Conservation (phyloP, 2,329 filamentous ascomycete species). For the Graphilbum sp. region DNA sequence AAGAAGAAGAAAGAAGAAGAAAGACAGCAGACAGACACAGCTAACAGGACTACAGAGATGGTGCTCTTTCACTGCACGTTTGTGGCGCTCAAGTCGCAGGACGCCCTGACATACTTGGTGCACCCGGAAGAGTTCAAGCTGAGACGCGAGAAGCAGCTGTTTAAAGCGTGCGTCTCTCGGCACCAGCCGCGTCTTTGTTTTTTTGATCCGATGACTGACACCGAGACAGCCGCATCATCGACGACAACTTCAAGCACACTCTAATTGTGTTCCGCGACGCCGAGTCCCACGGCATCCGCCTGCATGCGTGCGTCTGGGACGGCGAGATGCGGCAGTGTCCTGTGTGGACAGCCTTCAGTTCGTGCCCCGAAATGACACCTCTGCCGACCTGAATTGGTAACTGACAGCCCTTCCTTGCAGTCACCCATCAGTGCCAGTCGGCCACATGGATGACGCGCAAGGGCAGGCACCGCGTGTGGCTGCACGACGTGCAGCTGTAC, state of each 20-base stretch:
- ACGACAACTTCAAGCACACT: constrained; percentile 36
- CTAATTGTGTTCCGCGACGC: constrained; percentile 37
- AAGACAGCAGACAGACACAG: no score
- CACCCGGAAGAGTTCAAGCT: constrained; percentile 28
- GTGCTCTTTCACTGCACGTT: constrained; percentile 44
- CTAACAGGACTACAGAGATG: no score
- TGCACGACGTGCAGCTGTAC: constrained; percentile 39
- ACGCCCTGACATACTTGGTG: constrained; percentile 25
- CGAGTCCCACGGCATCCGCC: constrained; percentile 29
- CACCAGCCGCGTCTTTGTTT: background rate
- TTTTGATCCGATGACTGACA: background rate
- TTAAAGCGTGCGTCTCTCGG: constrained; percentile 33
- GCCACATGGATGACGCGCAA: constrained; percentile 34
- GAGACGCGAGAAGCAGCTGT: constrained; percentile 31
- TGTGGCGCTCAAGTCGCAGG: constrained; percentile 36
- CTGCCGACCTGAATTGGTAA: background rate
- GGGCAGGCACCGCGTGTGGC: constrained; percentile 28
- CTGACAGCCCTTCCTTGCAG: constrained; percentile 16
- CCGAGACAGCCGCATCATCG: constrained; percentile 31
- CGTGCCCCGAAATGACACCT: constrained; percentile 9
- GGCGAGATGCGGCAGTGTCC: constrained; percentile 37
- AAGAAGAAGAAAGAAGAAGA: no score
- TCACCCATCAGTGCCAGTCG: constrained; percentile 33
- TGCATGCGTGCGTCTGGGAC: constrained; percentile 40
- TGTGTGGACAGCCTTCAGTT: constrained; percentile 49